Base-by-base conservation (phyloP, 495 filamentous ascomycete genomes). In the Podospora fimiseda region DNA sequence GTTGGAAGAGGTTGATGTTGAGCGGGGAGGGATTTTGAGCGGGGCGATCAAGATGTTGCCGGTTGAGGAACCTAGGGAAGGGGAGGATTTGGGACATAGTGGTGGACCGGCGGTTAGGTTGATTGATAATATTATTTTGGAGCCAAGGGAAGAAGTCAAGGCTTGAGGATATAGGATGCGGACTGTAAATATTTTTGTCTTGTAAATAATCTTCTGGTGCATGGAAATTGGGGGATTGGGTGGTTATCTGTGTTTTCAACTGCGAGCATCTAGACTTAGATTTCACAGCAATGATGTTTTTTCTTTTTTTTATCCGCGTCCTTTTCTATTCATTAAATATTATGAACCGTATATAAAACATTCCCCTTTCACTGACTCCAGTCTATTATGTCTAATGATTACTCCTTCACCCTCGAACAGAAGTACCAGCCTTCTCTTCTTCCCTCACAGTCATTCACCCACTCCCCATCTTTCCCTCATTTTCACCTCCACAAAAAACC, bases 101-200 rank as follows among this genome's bases (percentile, higher is more conserved):
- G 74, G 74, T 19, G 83, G 83, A 0, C 75, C 88, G 6, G 37
- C 67, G 16, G 93, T 98, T 16, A 78, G 93, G 50, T 69, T 98
- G 64, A 96, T 98, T 65, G 93, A 98, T 64, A 98, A 98, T 60
- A 82, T 97, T 60, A 86, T 94, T 49, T 68, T 93, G 27, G 71
- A 78, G 57, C 79, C 82, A 0, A 3, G 7, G 43, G 22, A 4
- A n/a, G 9, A 16, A 24, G 23, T 14, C 7, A 14, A 15, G 44
- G 14, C 4, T 41, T 41, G 44, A 47, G 23, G 23, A 21, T 20
- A 13, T 45, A 37, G 33, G n/a, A 37, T 37, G 33, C n/a, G n/a
- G n/a, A n/a, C n/a, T n/a, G n/a, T n/a, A n/a, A n/a, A n/a, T n/a
- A n/a, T n/a, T n/a, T n/a, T n/a, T n/a, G 33, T 8, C n/a, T 37